A percentile compares a stretch with the other conserved stretches of the same genome.
phyloP scores from a whole-genome alignment of 1,139 yeast species.

The Pichia terricola region DNA sequence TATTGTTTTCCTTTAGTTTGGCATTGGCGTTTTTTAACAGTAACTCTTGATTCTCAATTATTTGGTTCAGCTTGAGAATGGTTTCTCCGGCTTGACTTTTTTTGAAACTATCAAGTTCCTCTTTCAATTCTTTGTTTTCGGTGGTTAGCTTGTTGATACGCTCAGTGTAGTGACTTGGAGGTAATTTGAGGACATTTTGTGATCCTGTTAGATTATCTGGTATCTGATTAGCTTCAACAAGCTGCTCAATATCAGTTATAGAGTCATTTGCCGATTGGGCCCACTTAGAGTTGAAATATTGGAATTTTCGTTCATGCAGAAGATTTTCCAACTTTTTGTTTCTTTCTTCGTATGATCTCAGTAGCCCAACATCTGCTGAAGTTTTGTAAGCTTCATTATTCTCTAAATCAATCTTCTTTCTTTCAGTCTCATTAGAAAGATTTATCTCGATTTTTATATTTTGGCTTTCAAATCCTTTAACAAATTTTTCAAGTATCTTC shows the following conservation, averaged over 20 bases:
- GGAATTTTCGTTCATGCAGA: constrained; percentile 56
- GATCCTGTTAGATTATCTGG: constrained; percentile 1
- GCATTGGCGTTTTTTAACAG: constrained; percentile 16
- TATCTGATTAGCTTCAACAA: neutral
- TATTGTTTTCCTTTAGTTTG: constrained; percentile 13
- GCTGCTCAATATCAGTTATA: neutral
- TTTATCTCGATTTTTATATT: constrained; percentile 19
- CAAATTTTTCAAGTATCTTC: constrained; percentile 22
- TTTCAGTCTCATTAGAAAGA: neutral
- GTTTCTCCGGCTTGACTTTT: constrained; percentile 12
- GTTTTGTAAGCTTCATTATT: neutral
- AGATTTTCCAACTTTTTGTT: constrained; percentile 57
- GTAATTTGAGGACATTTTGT: constrained; percentile 17
- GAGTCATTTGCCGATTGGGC: constrained; percentile 9
- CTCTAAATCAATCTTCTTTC: constrained; percentile 4
- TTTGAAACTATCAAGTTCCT: constrained; percentile 15
- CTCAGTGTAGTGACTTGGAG: constrained; percentile 25
- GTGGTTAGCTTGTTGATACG: constrained; percentile 27
- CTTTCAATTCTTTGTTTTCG: constrained; percentile 19
- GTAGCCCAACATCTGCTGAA: constrained; percentile 15
- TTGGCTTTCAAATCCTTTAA: constrained; percentile 26
- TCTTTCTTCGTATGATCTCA: constrained; percentile 49
- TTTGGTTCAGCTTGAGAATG: constrained; percentile 16
- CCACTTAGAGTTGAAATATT: constrained; percentile 34
- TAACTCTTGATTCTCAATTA: constrained; percentile 19